These are phyloP conservation scores for Monilinia laxa DNA, from an alignment of 2,329 filamentous ascomycete genomes.

Conservation along the genomic window DNA sequence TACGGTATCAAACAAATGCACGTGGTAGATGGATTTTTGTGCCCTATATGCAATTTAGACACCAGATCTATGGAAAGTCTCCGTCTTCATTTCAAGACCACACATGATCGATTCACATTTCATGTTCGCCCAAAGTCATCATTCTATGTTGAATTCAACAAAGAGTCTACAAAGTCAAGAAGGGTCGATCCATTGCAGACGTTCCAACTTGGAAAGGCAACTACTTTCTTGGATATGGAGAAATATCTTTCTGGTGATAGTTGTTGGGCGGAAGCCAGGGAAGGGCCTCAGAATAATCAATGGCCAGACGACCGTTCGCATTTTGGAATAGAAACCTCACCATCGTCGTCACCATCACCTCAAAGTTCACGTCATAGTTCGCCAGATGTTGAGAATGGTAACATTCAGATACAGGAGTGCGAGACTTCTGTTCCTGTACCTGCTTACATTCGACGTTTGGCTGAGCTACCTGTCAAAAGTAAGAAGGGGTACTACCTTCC, in stretches of 20 bases:
- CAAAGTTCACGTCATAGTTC: constrained; percentile 34
- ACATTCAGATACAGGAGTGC: constrained; percentile 25
- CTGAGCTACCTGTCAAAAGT: neutral
- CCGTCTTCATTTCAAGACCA: constrained; percentile 33
- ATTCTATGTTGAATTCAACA: constrained; percentile 41
- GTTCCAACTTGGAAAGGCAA: constrained; percentile 47
- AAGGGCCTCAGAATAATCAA: constrained; percentile 44
- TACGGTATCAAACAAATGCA: constrained; percentile 30
- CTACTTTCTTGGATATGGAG: constrained; percentile 48
- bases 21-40: constrained; percentile 30
- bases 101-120: constrained; percentile 36
- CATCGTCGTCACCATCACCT: constrained; percentile 35
- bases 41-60: constrained; percentile 33
- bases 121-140: constrained; percentile 44
- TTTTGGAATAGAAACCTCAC: constrained; percentile 27
- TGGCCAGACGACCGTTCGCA: constrained; percentile 26
- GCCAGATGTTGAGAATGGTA: constrained; percentile 34
- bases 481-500: constrained; percentile 13
- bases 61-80: constrained; percentile 30
- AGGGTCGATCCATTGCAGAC: constrained; percentile 42
- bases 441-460: neutral
- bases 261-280: constrained; percentile 47
- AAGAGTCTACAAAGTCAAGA: constrained; percentile 32
- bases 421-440: neutral
- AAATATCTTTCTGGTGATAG: constrained; percentile 48